Conservation (phyloP, 331 rosid genomes). For the Cydonia oblonga region DNA sequence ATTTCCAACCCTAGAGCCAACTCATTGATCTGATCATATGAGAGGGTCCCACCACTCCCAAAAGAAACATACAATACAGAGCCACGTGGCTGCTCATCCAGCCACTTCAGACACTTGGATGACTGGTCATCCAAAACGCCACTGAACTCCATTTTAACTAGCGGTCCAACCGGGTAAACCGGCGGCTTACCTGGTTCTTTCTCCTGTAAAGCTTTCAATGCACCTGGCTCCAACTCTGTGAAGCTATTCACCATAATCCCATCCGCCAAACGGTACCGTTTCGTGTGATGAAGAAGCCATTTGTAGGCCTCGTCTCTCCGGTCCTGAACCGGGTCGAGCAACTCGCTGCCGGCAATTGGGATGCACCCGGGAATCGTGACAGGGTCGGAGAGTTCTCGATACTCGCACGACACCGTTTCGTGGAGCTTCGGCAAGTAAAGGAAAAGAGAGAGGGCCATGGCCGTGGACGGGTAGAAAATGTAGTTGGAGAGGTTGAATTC, state of each 20-base stretch:
- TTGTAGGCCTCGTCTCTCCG: constrained; percentile 48
- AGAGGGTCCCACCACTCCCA: constrained; percentile 68
- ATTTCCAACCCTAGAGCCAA: constrained; percentile 57
- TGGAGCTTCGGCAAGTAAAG: constrained; percentile 38
- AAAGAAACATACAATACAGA: constrained; percentile 51
- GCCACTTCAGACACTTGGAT: constrained; percentile 42
- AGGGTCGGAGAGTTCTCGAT: constrained; percentile 33
- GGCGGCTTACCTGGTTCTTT: constrained; percentile 31
- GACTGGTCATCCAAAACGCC: not conserved
- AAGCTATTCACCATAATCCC: constrained; percentile 53
- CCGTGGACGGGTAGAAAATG: constrained; percentile 46
- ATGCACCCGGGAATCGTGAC: constrained; percentile 52
- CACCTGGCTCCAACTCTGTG: constrained; percentile 50
- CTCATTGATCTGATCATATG: constrained; percentile 37
- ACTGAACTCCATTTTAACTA: constrained; percentile 30
- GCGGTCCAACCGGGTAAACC: constrained; percentile 65
- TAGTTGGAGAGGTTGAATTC: constrained; percentile 33
- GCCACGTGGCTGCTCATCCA: constrained; percentile 61
- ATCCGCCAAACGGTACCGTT: constrained; percentile 32
- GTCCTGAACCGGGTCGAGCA: constrained; percentile 56
- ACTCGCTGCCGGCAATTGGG: constrained; percentile 39
- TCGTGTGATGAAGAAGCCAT: constrained; percentile 34
- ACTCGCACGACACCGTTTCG: constrained; percentile 37
- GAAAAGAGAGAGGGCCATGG: constrained; percentile 36
- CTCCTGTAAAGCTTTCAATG: constrained; percentile 16